Conservation (phyloP, 495 filamentous ascomycete genomes). For the Xylaria palmicola region DNA sequence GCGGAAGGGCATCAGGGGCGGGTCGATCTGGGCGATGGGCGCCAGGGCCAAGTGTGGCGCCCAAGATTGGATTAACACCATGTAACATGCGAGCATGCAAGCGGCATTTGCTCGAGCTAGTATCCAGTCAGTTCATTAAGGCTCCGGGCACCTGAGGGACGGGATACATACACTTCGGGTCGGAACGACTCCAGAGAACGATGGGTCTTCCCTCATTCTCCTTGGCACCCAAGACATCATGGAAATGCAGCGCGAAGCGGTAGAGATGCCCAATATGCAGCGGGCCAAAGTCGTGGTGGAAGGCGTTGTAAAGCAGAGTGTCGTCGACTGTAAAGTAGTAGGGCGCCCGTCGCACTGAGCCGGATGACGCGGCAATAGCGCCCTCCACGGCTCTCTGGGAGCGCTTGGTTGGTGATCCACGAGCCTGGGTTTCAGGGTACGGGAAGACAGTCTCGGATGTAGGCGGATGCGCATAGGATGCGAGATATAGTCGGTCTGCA, state of each 20-base stretch:
- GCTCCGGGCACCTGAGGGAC: too few species aligned
- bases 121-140: conserved; percentile 23
- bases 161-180: conserved; percentile 72
- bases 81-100: conserved; percentile 93
- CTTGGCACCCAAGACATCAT: conserved; percentile 88
- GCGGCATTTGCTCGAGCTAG: conserved; percentile 88
- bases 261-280: conserved; percentile 97
- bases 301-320: conserved; percentile 91
- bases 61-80: conserved; percentile 98
- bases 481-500: conserved; percentile 90
- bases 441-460: conserved; percentile 82
- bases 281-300: conserved; percentile 97
- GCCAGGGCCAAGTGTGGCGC: conserved; percentile 97
- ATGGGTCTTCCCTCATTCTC: conserved; percentile 76
- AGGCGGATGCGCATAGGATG: conserved; percentile 82
- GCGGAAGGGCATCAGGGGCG: conserved; percentile 96
- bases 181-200: conserved; percentile 90
- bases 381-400: conserved; percentile 64
- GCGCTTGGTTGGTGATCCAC: conserved; percentile 68
- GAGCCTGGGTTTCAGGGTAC: conserved; percentile 60
- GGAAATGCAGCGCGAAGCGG: conserved; percentile 89
- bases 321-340: conserved; percentile 97
- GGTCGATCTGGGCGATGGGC: conserved; percentile 92
- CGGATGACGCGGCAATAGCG: conserved; percentile 41
- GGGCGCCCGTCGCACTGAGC: conserved; percentile 54